These are phyloP conservation scores for Entomortierella chlamydospora DNA, from an alignment of 192 early-diverging fungal genomes.

Conservation along the genomic window DNA sequence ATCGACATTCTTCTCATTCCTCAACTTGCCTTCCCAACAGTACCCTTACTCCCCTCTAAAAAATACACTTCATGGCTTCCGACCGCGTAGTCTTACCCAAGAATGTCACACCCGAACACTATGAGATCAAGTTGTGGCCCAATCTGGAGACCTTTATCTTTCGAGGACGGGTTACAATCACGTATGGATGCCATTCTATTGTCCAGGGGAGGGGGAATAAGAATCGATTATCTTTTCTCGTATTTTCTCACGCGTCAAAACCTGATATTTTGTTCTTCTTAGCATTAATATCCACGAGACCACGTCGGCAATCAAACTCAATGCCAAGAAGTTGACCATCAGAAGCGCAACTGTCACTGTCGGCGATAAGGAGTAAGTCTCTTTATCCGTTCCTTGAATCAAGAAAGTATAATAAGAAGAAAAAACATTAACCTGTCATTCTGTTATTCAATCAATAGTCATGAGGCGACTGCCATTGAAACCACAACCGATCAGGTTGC, in stretches of 20 bases:
- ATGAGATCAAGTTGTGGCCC: conserved; percentile 82
- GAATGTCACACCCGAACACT: conserved; percentile 86
- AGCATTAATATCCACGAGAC: conserved; percentile 32
- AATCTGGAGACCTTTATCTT: conserved; percentile 84
- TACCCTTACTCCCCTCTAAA: neutral
- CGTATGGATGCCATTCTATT: neutral
- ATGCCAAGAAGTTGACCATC: conserved; percentile 31
- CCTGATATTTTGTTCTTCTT: neutral
- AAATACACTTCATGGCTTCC: conserved; percentile 18
- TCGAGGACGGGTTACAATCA: conserved; percentile 61
- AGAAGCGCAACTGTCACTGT: conserved; percentile 12
- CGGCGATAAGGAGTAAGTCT: conserved; percentile 12
- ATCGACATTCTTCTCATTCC: neutral
- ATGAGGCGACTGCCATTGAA: conserved; percentile 52
- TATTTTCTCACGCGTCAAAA: neutral
- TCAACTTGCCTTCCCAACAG: neutral
- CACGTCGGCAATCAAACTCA: conserved; percentile 21
- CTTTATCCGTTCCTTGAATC: neutral
- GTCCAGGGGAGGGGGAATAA: neutral
- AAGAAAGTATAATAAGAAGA: neutral
- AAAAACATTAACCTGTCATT: conserved; percentile 20
- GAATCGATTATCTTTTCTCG: neutral
- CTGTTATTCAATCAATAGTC: conserved; percentile 19
- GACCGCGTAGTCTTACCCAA: conserved; percentile 83
- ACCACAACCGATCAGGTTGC: conserved; percentile 53